These are phyloP conservation scores for Pseudogymnoascus sp. DNA, from an alignment of 2,329 filamentous ascomycete genomes.

Conservation along the genomic window DNA sequence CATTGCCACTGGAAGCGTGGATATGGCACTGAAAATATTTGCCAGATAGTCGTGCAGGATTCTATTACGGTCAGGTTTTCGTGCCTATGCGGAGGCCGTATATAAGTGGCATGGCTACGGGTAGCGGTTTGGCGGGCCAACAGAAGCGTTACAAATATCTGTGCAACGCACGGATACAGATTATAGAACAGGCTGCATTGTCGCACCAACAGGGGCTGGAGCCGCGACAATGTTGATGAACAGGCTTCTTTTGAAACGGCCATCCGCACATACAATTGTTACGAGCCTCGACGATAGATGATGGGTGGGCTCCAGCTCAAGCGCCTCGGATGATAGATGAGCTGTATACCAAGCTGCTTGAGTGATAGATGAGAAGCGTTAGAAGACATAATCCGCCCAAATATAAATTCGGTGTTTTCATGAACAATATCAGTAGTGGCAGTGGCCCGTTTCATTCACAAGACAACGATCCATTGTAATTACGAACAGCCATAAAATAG, in stretches of 20 bases:
- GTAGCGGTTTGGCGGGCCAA: background rate
- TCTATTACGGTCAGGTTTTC: background rate
- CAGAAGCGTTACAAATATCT: background rate
- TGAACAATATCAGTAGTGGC: background rate
- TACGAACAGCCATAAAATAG: background rate
- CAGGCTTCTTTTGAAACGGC: background rate
- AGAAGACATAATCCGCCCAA: background rate
- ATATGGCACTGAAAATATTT: constrained; percentile 71
- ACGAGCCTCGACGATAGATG: background rate
- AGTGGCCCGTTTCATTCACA: background rate
- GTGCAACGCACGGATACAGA: background rate
- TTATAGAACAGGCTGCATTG: background rate
- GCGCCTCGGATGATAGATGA: background rate
- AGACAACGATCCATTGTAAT: constrained; percentile 3
- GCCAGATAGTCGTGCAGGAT: constrained; percentile 32
- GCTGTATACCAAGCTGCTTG: background rate
- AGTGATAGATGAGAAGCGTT: background rate
- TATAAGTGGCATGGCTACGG: background rate
- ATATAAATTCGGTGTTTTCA: background rate
- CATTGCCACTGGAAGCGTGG: constrained; percentile 79
- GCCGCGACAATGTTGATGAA: background rate
- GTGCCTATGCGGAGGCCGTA: background rate
- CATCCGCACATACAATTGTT: background rate
- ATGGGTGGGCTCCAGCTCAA: background rate
- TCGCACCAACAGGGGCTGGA: background rate